Evolutionary conservation across 2,329 filamentous ascomycete species (phyloP).

Genomic region (Verticillium albo-atrum): DNA sequence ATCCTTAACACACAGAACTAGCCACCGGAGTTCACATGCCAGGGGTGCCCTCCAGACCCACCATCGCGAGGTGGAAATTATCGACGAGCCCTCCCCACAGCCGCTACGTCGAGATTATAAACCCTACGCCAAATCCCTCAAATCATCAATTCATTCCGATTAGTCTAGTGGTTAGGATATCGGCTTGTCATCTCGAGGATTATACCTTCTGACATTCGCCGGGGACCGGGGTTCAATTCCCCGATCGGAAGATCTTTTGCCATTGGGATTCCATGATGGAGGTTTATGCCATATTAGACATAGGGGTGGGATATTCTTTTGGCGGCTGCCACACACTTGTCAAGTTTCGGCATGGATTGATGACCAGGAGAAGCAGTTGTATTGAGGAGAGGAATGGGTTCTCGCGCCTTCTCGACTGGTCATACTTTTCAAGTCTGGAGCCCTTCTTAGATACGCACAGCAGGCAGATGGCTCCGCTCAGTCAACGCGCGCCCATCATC

Average conservation of each 20-base stretch:
- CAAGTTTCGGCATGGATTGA: not conserved
- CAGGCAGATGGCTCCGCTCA: constrained; percentile 2
- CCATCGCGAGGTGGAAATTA: not conserved
- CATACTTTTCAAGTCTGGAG: too few species aligned
- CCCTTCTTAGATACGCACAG: not conserved
- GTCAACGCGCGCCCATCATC: constrained; percentile 27
- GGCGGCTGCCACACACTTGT: too few species aligned
- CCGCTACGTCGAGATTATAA: not conserved
- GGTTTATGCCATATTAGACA: too few species aligned
- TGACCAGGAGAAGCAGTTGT: too few species aligned
- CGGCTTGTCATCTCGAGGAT: not conserved
- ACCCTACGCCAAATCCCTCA: not conserved
- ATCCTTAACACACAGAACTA: too few species aligned
- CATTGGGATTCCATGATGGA: not conserved
- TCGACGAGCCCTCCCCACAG: not conserved
- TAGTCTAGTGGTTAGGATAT: not conserved
- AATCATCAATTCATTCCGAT: not conserved
- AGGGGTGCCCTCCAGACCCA: not conserved
- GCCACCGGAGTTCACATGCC: too few species aligned
- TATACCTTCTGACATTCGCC: not conserved
- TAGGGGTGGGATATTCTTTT: too few species aligned
- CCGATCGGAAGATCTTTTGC: not conserved
- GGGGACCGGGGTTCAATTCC: not conserved
- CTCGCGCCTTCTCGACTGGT: not conserved
- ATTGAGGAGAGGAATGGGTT: not conserved